Conservation (phyloP, 768 basidiomycete genomes). For the Termitomyces sp. region DNA sequence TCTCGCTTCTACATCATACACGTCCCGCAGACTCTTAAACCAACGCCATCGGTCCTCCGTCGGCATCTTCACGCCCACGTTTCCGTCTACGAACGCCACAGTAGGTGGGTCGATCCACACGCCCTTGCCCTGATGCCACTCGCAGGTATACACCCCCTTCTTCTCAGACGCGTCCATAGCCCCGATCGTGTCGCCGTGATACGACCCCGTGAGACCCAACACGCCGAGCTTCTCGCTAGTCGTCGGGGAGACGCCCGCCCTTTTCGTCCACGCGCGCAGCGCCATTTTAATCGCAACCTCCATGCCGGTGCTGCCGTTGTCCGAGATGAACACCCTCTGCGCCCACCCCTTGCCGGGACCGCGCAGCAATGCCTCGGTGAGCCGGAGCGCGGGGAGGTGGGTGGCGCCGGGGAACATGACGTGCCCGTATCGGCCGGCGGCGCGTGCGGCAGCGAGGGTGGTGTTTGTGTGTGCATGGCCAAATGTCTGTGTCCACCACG, state of each 20-base stretch:
- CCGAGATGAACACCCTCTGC: slow-evolving; percentile 84
- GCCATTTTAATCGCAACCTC: slow-evolving; percentile 99
- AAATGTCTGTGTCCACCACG: slow-evolving; percentile 96
- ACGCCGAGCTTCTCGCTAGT: slow-evolving; percentile 58
- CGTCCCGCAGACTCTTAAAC: slow-evolving; percentile 45
- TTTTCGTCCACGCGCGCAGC: slow-evolving; percentile 55
- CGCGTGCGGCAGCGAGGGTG: slow-evolving; percentile 81
- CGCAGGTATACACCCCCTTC: slow-evolving; percentile 80
- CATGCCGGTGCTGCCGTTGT: slow-evolving; percentile 95
- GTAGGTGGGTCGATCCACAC: slow-evolving; percentile 92
- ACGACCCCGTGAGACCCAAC: slow-evolving; percentile 85
- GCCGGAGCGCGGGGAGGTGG: slow-evolving; percentile 77
- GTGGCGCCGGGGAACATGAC: slow-evolving; percentile 93
- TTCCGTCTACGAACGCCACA: slow-evolving; percentile 61
- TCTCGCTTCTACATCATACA: slow-evolving; percentile 70
- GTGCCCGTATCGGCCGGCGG: slow-evolving; percentile 93
- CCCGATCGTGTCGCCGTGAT: slow-evolving; percentile 97
- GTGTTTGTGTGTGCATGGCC: slow-evolving; percentile 78
- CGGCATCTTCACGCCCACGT: slow-evolving; percentile 50
- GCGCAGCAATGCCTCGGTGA: slow-evolving; percentile 75
- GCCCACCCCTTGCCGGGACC: slow-evolving; percentile 94
- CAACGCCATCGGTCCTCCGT: slow-evolving; percentile 16
- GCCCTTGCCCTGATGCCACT: slow-evolving; percentile 93
- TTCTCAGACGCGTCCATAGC: slow-evolving; percentile 95
- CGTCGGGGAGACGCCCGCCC: neutral